Percentiles rank a stretch among this genome's conserved stretches.
These are phyloP conservation scores for Penicillium taxi DNA, from an alignment of 495 filamentous ascomycete species.

Conservation along the genomic window DNA sequence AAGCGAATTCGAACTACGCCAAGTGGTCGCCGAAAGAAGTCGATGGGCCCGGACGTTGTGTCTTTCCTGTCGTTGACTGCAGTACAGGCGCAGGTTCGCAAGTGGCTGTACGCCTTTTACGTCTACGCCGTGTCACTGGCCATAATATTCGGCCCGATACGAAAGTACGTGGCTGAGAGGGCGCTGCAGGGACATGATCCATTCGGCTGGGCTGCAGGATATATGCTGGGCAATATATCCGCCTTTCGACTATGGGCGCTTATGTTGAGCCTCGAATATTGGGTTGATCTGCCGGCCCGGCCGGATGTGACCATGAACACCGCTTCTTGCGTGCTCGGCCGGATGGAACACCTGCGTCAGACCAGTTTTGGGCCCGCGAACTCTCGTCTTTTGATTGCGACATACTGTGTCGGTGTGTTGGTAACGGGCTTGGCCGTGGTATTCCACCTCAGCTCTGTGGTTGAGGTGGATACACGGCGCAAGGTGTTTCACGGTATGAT, in stretches of 20 bases:
- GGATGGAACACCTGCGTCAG: conserved; percentile 51
- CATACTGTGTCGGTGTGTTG: conserved; percentile 64
- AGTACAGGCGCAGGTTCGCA: conserved; percentile 62
- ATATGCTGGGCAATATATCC: conserved; percentile 74
- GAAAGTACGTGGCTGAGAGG: conserved; percentile 53
- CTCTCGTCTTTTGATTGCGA: conserved; percentile 67
- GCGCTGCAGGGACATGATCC: conserved; percentile 71
- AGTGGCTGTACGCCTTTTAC: conserved; percentile 75
- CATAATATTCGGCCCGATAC: conserved; percentile 63
- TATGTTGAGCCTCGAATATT: conserved; percentile 56
- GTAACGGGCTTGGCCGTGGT: conserved; percentile 63
- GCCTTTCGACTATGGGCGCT: conserved; percentile 59
- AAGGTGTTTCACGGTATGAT: conserved; percentile 99
- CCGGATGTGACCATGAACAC: conserved; percentile 21
- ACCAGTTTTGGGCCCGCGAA: conserved; percentile 63
- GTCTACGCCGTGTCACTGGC: conserved; percentile 58
- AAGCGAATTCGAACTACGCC: conserved; percentile 46
- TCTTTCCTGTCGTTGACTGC: conserved; percentile 75
- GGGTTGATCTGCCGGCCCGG: conserved; percentile 65
- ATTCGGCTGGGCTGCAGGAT: conserved; percentile 85
- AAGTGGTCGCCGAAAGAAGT: conserved; percentile 58
- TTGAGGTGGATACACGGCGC: conserved; percentile 89
- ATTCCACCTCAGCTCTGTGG: conserved; percentile 57
- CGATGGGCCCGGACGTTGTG: conserved; percentile 56
- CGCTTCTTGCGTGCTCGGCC: conserved; percentile 41